Evolutionary conservation across 75 land plant genomes (phyloP).

Genomic region (Pinus taeda): DNA sequence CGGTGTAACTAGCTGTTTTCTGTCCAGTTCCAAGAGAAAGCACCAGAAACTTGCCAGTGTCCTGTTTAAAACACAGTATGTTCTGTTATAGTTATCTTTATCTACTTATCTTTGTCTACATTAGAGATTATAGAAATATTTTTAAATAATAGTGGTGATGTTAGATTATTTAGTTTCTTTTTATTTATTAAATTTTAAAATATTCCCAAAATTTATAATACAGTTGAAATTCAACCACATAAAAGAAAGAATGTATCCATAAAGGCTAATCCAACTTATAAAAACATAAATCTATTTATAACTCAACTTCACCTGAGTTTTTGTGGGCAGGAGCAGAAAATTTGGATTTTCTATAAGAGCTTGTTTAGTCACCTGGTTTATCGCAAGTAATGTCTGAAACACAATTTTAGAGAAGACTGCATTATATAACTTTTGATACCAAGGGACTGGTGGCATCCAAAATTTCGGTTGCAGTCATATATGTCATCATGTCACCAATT

Average conservation of each 20-base stretch:
- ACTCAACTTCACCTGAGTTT: no score
- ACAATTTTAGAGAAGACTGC: no score
- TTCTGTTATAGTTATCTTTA: no score
- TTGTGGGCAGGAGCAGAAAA: background rate
- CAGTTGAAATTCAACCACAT: no score
- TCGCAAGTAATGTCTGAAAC: slow-evolving; percentile 10
- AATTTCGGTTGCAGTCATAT: no score
- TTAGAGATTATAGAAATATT: no score
- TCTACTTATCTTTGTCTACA: no score
- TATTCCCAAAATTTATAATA: background rate
- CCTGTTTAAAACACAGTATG: background rate
- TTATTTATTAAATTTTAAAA: no score
- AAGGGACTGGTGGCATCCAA: no score
- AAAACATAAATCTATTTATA: no score
- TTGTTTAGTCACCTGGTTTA: slow-evolving; percentile 24
- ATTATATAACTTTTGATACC: no score
- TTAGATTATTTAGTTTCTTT: background rate
- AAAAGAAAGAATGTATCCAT: background rate
- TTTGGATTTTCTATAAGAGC: background rate
- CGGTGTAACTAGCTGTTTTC: background rate
- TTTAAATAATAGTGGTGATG: background rate
- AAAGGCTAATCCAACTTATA: background rate
- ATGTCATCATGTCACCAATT: no score
- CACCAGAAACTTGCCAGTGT: slow-evolving; percentile 25
- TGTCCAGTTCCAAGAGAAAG: slow-evolving; percentile 22